A percentile compares a stretch with the other conserved stretches of the same genome.
phyloP scores from a whole-genome alignment of 805 yeast species.

The Teunomyces aglyptinius region DNA sequence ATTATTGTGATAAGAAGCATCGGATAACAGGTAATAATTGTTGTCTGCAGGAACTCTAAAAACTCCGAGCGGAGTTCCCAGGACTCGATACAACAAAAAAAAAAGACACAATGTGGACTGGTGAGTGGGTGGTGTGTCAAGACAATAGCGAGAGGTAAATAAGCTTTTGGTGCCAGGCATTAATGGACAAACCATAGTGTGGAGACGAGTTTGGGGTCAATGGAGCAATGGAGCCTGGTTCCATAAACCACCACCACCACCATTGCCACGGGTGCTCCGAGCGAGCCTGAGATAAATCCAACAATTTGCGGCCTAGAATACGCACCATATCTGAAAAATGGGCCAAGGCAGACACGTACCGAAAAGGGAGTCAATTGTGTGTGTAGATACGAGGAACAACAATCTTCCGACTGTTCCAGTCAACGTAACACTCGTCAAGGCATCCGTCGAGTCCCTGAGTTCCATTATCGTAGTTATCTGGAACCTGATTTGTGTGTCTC shows the following conservation, averaged over 20 bases:
- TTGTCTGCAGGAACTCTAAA: not conserved
- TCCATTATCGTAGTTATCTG: too few relatives aligned
- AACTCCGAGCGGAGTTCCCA: slow-evolving; percentile 4
- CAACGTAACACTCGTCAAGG: not conserved
- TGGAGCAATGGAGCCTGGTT: not conserved
- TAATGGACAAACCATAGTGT: not conserved
- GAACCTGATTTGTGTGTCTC: not conserved
- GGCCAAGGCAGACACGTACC: too few relatives aligned
- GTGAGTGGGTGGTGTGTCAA: not conserved
- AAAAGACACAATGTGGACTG: not conserved
- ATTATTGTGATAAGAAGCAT: not conserved
- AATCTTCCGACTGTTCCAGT: not conserved
- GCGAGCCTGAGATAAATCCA: not conserved
- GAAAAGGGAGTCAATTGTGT: too few relatives aligned
- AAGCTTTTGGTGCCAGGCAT: not conserved
- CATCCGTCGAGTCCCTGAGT: too few relatives aligned
- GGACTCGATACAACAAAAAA: not conserved
- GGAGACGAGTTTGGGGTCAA: not conserved
- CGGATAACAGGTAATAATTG: not conserved
- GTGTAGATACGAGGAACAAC: not conserved
- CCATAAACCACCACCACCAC: too few relatives aligned
- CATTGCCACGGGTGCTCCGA: slow-evolving; percentile 1
- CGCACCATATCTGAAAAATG: not conserved
- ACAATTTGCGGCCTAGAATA: not conserved
- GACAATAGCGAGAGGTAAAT: not conserved